phyloP scores from a whole-genome alignment of 2,329 filamentous ascomycete species.

The Neopestalotiopsis sp. region DNA sequence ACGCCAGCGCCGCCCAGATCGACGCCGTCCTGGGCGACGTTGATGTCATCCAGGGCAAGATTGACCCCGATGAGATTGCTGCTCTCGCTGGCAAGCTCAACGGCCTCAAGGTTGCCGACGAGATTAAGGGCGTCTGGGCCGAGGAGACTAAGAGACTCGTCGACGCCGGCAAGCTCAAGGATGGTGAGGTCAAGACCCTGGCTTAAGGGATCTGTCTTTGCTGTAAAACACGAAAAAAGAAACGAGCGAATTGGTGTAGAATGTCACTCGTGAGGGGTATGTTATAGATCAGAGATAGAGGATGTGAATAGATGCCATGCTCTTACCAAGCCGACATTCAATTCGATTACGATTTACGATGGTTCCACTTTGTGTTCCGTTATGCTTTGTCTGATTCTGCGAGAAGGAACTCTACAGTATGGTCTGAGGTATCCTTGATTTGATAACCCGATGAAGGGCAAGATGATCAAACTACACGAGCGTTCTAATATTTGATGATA shows the following conservation, averaged over 20 bases:
- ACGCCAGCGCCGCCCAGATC: conserved; percentile 77
- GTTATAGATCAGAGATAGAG: neutral
- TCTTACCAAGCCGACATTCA: neutral
- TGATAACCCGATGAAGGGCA: too few relatives aligned
- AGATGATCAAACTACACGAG: neutral
- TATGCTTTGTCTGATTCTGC: too few relatives aligned
- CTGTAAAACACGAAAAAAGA: neutral
- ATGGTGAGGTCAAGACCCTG: conserved; percentile 76
- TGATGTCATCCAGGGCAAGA: conserved; percentile 84
- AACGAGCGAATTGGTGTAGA: conserved; percentile 14
- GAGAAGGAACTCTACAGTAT: too few relatives aligned
- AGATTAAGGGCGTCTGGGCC: conserved; percentile 85
- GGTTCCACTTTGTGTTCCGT: too few relatives aligned
- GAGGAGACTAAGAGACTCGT: conserved; percentile 81
- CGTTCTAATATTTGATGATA: neutral
- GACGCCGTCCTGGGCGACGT: conserved; percentile 85
- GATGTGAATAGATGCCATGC: conserved; percentile 3
- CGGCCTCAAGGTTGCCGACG: conserved; percentile 76
- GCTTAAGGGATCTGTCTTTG: conserved; percentile 10
- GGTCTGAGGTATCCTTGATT: too few relatives aligned
- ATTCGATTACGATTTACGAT: neutral
- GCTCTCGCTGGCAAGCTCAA: conserved; percentile 81
- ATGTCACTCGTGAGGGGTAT: neutral
- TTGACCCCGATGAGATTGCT: conserved; percentile 90
- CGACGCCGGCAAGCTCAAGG: conserved; percentile 84